Percentiles rank a stretch among this genome's conserved stretches.
These are phyloP conservation scores for Choanephora cucurbitarum DNA, from an alignment of 371 early-diverging fungal species.

Conservation along the genomic window DNA sequence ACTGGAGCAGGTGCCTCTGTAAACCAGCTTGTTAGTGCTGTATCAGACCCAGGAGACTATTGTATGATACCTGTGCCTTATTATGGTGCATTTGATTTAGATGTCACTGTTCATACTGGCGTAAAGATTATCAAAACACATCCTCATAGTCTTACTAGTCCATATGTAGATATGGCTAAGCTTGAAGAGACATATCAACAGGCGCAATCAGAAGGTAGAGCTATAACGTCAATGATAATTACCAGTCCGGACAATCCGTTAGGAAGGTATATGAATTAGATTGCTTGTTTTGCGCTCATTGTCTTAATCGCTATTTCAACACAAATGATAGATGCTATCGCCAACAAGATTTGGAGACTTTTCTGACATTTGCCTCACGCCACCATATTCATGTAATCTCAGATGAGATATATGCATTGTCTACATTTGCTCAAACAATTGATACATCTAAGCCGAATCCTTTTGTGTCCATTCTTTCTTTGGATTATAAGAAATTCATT, in stretches of 20 bases:
- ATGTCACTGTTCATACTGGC: conserved; percentile 55
- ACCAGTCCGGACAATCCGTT: conserved; percentile 75
- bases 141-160: conserved; percentile 26
- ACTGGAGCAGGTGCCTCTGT: conserved; percentile 75
- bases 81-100: conserved; percentile 75
- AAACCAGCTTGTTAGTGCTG: conserved; percentile 56
- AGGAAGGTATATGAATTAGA: conserved; percentile 37
- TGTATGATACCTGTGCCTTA: conserved; percentile 72
- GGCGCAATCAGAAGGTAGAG: conserved; percentile 36
- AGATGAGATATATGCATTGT: conserved; percentile 86
- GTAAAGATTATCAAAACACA: conserved; percentile 52
- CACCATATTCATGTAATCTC: conserved; percentile 70
- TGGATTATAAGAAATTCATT: conserved; percentile 56
- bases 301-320: neutral
- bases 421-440: conserved; percentile 52
- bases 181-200: conserved; percentile 45
- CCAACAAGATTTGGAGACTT: conserved; percentile 49
- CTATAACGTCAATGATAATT: conserved; percentile 57
- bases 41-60: conserved; percentile 74
- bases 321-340: conserved; percentile 48
- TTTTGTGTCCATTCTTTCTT: conserved; percentile 44
- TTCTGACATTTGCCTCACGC: conserved; percentile 60
- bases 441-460: conserved; percentile 4
- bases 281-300: neutral
- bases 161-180: conserved; percentile 32